phyloP scores from a whole-genome alignment of 768 basidiomycete genomes.

The Termitomyces sp. region DNA sequence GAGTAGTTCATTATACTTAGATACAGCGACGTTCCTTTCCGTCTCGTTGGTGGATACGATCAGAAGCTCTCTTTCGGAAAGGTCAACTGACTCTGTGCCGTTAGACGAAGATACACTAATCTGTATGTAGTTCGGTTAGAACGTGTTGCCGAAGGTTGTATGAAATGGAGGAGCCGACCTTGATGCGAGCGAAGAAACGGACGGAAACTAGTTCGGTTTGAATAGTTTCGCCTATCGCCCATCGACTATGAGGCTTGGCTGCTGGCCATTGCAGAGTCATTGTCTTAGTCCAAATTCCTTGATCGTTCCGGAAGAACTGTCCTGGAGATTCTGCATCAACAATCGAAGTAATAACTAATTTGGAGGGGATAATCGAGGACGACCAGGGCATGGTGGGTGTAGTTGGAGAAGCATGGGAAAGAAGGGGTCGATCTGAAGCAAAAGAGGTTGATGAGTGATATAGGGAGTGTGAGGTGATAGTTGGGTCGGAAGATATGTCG shows the following conservation, averaged over 20 bases:
- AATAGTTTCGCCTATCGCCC: constrained; percentile 78
- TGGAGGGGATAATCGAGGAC: constrained; percentile 22
- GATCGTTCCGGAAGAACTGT: constrained; percentile 46
- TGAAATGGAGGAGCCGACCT: constrained; percentile 35
- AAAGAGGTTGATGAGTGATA: constrained; percentile 25
- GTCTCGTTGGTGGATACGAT: constrained; percentile 66
- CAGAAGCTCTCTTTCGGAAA: constrained; percentile 60
- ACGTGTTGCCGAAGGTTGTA: constrained; percentile 7
- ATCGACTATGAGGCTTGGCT: constrained; percentile 60
- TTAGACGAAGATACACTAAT: constrained; percentile 46
- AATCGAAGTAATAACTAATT: constrained; percentile 46
- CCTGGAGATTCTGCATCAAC: constrained; percentile 56
- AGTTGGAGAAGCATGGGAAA: constrained; percentile 12
- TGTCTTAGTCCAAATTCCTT: constrained; percentile 59
- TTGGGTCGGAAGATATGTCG: constrained; percentile 31
- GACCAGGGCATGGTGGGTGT: constrained; percentile 14
- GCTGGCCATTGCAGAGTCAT: constrained; percentile 71
- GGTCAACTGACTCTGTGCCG: constrained; percentile 63
- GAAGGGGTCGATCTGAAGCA: constrained; percentile 23
- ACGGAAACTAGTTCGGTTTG: constrained; percentile 58
- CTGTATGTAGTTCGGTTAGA: constrained; percentile 22
- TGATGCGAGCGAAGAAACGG: constrained; percentile 65
- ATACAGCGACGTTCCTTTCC: constrained; percentile 59
- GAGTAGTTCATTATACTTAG: constrained; percentile 48
- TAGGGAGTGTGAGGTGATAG: constrained; percentile 33